Conservation (phyloP, 1,139 yeast genomes). For the Kodamaea derodonti region DNA sequence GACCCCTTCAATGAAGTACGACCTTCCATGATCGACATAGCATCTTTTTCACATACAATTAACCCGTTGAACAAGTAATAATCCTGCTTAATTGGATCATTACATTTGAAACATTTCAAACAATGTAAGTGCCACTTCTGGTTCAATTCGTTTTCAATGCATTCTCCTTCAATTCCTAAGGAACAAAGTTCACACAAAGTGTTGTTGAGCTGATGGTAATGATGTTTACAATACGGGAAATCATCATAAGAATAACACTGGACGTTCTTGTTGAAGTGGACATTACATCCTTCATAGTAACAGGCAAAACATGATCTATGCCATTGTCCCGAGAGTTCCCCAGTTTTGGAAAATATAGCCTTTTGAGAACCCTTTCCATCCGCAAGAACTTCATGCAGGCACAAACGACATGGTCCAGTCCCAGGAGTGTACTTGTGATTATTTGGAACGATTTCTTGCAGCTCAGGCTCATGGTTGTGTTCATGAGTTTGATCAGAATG, state of each 20-base stretch:
- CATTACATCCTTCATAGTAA: constrained; percentile 46
- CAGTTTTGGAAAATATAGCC: constrained; percentile 70
- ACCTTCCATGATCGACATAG: constrained; percentile 25
- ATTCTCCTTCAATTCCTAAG: constrained; percentile 83
- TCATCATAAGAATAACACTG: constrained; percentile 81
- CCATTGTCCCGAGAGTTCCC: constrained; percentile 90
- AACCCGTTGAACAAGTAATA: constrained; percentile 51
- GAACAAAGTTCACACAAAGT: constrained; percentile 72
- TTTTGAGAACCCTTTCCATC: constrained; percentile 42
- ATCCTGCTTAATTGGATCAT: constrained; percentile 44
- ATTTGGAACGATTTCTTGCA: too few species aligned
- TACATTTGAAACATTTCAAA: constrained; percentile 55
- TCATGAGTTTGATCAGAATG: neutral
- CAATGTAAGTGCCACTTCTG: constrained; percentile 69
- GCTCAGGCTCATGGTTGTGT: neutral
- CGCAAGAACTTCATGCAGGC: constrained; percentile 46
- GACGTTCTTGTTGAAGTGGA: constrained; percentile 52
- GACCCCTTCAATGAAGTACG: constrained; percentile 19
- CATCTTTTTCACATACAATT: constrained; percentile 50
- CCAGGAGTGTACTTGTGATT: constrained; percentile 59
- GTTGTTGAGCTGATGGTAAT: constrained; percentile 75
- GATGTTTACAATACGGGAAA: constrained; percentile 74
- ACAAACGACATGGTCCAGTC: constrained; percentile 69
- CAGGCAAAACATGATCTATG: constrained; percentile 84
- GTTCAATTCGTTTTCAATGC: constrained; percentile 69